Base-by-base conservation (phyloP, 148 eudicot genomes). In the Diospyros lotus region DNA sequence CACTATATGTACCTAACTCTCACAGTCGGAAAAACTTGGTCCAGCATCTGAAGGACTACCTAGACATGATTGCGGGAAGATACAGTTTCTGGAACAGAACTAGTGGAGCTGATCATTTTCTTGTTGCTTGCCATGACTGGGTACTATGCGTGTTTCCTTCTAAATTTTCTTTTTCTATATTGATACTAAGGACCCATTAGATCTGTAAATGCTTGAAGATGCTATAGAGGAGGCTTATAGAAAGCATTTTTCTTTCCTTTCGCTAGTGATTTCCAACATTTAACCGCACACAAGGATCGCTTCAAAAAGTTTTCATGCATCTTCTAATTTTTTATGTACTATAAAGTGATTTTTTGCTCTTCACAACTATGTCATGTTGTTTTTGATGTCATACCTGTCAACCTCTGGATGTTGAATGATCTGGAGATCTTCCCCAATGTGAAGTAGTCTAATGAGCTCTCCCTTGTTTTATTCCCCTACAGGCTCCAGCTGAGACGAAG, bases 71-170 rank as follows among this genome's bases (percentile, higher is more conserved):
- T 73, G 72, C 55, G 13, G 71, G 43, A 38, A 73, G 73, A 66
- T 71, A 84, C 68, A 76, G 61, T 59, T 84, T 79, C 81, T 81
- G 87, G 87, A 77, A 84, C 55, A 76, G 84, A 69, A 81, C 82
- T 10, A 39, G 55, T 58, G 87, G 87, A 14, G 78, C 84, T 38
- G 87, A 84, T 45, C 87, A 84, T 76, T 84, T 84, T 66, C 82
- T 84, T 69, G 87, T 81, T 9, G 87, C 84, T 52, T 84, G 87
- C 82, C 87, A 85, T 75, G 88, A 85, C 66, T 85, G 88, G 85
- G 85, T 82, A 63, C 69, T 38, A 50, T 51, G 18, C 38, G 40
- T 10, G 4, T 71, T 63, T 65, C 28, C 38, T 52, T 3, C 38
- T 13, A 44, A 55, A 51, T 52, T 52, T 6, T 5, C 6, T 69